These are phyloP conservation scores for Zygosaccharomyces rouxii DNA, from an alignment of 805 yeast species.

Conservation along the genomic window DNA sequence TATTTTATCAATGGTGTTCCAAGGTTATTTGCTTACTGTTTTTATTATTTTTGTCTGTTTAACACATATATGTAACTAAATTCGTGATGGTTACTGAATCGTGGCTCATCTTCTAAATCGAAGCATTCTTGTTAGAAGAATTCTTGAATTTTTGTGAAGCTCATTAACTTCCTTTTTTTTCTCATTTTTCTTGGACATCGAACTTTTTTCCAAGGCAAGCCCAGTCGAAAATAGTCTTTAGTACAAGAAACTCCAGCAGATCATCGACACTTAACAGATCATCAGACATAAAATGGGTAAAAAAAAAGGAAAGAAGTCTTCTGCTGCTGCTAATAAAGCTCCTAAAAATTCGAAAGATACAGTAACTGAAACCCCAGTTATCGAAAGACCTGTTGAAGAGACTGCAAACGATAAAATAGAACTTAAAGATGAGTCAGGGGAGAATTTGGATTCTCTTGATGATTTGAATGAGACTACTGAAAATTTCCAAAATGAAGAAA, in stretches of 20 bases:
- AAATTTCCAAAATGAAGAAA: neutral
- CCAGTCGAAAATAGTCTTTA: neutral
- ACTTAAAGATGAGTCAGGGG: slow-evolving; percentile 1
- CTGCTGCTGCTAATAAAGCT: neutral
- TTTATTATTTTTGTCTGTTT: neutral
- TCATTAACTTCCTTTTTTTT: neutral
- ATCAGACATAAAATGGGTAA: slow-evolving; percentile 6
- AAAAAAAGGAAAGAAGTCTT: slow-evolving; percentile 9
- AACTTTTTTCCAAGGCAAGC: neutral
- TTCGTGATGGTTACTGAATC: neutral
- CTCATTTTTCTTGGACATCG: neutral
- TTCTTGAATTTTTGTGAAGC: neutral
- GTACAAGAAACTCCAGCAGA: neutral
- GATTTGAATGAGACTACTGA: slow-evolving; percentile 4
- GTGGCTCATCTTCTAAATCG: neutral
- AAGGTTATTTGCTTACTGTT: neutral
- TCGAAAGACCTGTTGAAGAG: neutral
- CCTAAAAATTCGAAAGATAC: neutral
- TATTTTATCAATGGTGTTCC: neutral
- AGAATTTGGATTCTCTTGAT: neutral
- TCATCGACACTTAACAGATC: neutral
- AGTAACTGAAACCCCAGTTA: neutral
- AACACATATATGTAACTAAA: neutral
- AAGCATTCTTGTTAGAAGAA: neutral
- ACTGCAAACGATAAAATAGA: neutral